These are phyloP conservation scores for Aspergillus sp. DNA, from an alignment of 2,329 filamentous ascomycete species.

Conservation along the genomic window DNA sequence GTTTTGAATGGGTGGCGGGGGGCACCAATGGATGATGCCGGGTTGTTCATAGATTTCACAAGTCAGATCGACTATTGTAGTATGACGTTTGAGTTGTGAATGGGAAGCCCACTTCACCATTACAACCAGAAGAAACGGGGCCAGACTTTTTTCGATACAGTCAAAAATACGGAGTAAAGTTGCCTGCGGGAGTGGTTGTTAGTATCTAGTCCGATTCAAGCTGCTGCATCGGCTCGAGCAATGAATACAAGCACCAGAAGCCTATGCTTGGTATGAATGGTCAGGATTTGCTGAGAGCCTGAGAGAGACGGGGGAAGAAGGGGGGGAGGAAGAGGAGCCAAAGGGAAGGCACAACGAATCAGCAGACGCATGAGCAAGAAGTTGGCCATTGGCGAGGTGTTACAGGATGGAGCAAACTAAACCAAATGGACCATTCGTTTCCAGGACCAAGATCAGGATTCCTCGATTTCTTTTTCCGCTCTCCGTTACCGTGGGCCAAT, in stretches of 20 bases:
- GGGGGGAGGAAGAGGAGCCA: neutral
- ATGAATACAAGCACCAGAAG: neutral
- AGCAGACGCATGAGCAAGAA: neutral
- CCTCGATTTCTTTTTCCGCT: slow-evolving; percentile 4
- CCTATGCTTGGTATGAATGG: slow-evolving; percentile 12
- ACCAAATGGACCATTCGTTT: slow-evolving; percentile 15
- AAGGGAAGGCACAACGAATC: slow-evolving; percentile 12
- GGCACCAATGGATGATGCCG: neutral
- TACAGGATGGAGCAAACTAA: slow-evolving; percentile 19
- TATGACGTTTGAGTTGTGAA: neutral
- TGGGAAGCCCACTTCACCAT: neutral
- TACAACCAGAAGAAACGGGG: neutral
- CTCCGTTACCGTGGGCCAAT: slow-evolving; percentile 7
- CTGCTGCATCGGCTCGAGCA: neutral
- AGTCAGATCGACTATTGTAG: neutral
- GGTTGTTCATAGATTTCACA: neutral
- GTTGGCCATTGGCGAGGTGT: slow-evolving; percentile 18
- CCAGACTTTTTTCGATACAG: neutral
- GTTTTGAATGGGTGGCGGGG: neutral
- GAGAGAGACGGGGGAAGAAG: slow-evolving; percentile 4
- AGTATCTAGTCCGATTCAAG: neutral
- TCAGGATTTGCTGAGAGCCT: neutral
- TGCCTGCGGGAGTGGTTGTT: neutral
- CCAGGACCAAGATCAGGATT: slow-evolving; percentile 11
- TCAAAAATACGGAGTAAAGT: neutral